These are phyloP conservation scores for Phylloboletellus chloephorus DNA, from an alignment of 1,284 basidiomycete species.

Conservation along the genomic window DNA sequence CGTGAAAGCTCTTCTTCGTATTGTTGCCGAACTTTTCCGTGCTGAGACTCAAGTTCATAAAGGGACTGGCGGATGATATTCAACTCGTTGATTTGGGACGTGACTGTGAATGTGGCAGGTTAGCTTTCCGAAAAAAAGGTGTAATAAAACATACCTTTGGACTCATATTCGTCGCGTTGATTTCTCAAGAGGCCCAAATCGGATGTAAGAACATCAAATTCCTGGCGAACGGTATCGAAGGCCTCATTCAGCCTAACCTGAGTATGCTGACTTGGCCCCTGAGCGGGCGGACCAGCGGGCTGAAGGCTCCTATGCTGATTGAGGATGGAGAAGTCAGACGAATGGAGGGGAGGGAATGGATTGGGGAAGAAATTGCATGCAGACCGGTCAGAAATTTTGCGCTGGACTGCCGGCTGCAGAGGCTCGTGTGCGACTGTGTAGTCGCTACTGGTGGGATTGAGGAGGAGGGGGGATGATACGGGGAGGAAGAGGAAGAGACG, in stretches of 20 bases:
- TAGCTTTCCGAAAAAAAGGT: neutral
- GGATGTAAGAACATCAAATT: conserved; percentile 75
- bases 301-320: conserved; percentile 63
- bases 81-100: conserved; percentile 66
- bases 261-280: conserved; percentile 38
- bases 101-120: conserved; percentile 40
- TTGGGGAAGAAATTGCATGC: conserved; percentile 1
- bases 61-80: conserved; percentile 70
- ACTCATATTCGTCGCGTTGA: conserved; percentile 88
- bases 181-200: conserved; percentile 67
- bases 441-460: neutral
- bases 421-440: neutral
- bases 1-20: conserved; percentile 72
- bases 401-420: neutral
- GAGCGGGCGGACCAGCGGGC: conserved; percentile 47
- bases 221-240: conserved; percentile 79
- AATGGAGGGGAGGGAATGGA: neutral
- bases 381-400: conserved; percentile 27
- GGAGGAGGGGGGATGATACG: neutral
- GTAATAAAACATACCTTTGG: conserved; percentile 54
- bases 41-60: conserved; percentile 73
- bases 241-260: conserved; percentile 65
- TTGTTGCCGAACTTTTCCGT: conserved; percentile 65
- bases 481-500: neutral
- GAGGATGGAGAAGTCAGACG: conserved; percentile 18